phyloP scores from a whole-genome alignment of 257 asterid species.

The Ehretia macrophylla region DNA sequence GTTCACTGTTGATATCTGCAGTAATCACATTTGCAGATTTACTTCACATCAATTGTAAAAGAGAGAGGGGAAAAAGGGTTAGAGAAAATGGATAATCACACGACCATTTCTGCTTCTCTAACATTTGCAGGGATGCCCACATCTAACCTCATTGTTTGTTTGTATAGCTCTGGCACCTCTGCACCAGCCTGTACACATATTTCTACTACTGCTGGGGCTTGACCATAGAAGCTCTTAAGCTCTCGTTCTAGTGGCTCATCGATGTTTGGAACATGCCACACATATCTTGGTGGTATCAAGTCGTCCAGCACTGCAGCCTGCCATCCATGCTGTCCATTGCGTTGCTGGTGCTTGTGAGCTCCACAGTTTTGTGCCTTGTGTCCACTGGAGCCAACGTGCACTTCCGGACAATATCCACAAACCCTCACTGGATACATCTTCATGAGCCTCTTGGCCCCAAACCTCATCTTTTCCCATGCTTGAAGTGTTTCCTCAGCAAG shows the following conservation, averaged over 20 bases:
- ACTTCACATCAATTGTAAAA: background rate
- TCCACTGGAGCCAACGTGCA: conserved; percentile 83
- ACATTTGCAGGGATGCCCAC: conserved; percentile 71
- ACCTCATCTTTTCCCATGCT: conserved; percentile 89
- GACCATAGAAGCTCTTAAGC: conserved; percentile 80
- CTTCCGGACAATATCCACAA: conserved; percentile 92
- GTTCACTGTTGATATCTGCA: too few species aligned
- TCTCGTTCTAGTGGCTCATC: conserved; percentile 47
- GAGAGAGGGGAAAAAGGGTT: background rate
- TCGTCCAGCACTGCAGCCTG: conserved; percentile 77
- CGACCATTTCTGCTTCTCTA: conserved; percentile 93
- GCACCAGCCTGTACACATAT: conserved; percentile 85
- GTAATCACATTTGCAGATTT: too few species aligned
- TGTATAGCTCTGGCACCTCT: conserved; percentile 74
- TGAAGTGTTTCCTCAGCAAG: conserved; percentile 76
- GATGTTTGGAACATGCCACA: conserved; percentile 83
- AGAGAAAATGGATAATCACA: conserved; percentile 30
- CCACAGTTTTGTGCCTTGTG: conserved; percentile 97
- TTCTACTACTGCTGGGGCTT: conserved; percentile 90
- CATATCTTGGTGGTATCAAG: conserved; percentile 83
- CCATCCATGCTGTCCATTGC: conserved; percentile 99
- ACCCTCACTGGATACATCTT: conserved; percentile 82
- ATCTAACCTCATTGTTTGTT: conserved; percentile 89
- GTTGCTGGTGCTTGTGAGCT: conserved; percentile 95
- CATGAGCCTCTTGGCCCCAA: conserved; percentile 66